Percentiles rank a stretch among this genome's conserved stretches.
These are phyloP conservation scores for Stagonosporopsis chrysanthemi DNA, from an alignment of 2,329 filamentous ascomycete species.

Conservation along the genomic window DNA sequence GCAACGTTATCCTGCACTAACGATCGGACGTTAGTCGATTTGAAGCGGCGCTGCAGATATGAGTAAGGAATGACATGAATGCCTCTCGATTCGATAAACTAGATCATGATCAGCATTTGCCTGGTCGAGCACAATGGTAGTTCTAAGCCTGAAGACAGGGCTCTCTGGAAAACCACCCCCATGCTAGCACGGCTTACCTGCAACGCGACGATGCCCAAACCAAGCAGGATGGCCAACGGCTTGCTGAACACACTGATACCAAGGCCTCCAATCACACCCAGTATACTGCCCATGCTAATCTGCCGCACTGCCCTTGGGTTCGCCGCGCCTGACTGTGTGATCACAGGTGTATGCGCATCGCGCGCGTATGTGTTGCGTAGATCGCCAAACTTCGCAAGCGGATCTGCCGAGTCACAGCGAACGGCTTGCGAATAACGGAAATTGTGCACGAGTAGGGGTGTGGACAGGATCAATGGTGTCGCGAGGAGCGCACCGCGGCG, in stretches of 20 bases:
- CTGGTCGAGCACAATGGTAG: background rate
- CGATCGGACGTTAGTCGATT: conserved; percentile 58
- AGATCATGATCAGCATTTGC: conserved; percentile 27
- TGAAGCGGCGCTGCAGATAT: conserved; percentile 59
- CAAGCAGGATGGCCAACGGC: conserved; percentile 71
- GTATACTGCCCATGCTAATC: conserved; percentile 56
- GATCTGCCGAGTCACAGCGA: conserved; percentile 48
- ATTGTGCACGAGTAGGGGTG: conserved; percentile 42
- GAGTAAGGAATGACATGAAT: conserved; percentile 60
- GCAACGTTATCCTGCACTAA: conserved; percentile 65
- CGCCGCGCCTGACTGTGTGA: conserved; percentile 47
- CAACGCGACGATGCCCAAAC: conserved; percentile 67
- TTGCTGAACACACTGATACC: conserved; percentile 74
- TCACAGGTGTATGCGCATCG: conserved; percentile 51
- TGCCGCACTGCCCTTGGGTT: conserved; percentile 55
- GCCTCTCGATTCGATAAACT: conserved; percentile 61
- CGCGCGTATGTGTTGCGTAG: conserved; percentile 45
- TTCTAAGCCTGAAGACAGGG: background rate
- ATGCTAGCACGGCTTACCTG: conserved; percentile 60
- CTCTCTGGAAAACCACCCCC: background rate
- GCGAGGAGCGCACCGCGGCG: conserved; percentile 48
- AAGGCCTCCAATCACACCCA: conserved; percentile 61
- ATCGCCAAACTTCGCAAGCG: conserved; percentile 49
- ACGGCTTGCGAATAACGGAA: conserved; percentile 38
- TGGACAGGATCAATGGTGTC: conserved; percentile 46